Evolutionary conservation across 805 yeast genomes (phyloP), one percentile per base, ranked within the genome.

Genomic region (Candida saitoana): DNA sequence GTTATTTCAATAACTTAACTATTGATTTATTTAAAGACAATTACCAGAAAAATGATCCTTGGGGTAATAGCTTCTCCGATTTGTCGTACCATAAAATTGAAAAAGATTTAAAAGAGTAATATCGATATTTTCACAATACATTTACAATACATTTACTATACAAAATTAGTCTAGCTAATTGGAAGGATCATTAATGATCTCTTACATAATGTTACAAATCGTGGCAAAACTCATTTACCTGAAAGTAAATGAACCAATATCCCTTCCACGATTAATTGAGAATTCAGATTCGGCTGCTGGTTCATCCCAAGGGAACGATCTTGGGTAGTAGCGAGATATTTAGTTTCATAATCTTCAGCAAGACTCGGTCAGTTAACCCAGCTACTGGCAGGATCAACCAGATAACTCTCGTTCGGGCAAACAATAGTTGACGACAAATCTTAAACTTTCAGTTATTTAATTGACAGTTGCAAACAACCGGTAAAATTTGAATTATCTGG

Each of bases 1-100:
- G 38, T 24, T 71, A 71, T 50, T 74, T 73, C 46, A 38, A 42
- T 0, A 38, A 40, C 0, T 50, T 63, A 0, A 8, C 40, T 1
- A 42, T 66, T 5, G 41, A 16, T 0, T 51, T 56, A 22, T 59
- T 51, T 39, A 49, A 40, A 17, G 46, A 56, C 6, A 51, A 33
- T 11, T 29, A 27, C 16, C 17, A 25, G 3, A 47, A 44, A 19
- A 58, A 55, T 12, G 73, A 69, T 1, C 62, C 59, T 1, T 77
- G 81, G 81, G 59, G 67, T 2, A 75, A 74, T 43, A 62, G 82
- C 15, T 78, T 78, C 49, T 69, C 79, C 1, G 82, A 78, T 49
- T 51, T 78, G 14, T 66, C 81, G 4, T 61, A 69, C 11, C 82
- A 77, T 46, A n/a, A n/a, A n/a, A n/a, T n/a, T n/a, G n/a, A n/a